phyloP scores from a whole-genome alignment of 768 basidiomycete genomes.

The Mycena belliarum region DNA sequence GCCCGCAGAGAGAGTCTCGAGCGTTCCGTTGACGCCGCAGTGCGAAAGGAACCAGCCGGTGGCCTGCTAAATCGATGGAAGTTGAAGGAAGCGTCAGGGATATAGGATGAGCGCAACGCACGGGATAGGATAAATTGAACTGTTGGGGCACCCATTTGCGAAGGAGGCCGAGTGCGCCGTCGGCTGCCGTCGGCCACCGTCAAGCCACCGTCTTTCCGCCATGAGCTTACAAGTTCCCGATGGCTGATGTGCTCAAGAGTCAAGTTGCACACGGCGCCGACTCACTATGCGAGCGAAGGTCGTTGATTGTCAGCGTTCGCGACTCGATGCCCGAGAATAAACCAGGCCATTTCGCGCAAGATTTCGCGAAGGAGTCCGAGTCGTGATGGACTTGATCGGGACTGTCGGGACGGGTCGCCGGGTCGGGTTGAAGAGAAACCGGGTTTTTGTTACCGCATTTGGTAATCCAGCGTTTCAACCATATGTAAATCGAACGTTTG shows the following conservation, averaged over 20 bases:
- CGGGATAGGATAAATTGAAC: not conserved
- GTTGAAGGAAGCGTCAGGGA: too few species aligned
- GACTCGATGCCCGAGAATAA: too few species aligned
- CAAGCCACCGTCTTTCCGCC: conserved; percentile 54
- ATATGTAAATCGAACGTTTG: too few species aligned
- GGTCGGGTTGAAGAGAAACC: too few species aligned
- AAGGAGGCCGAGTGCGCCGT: not conserved
- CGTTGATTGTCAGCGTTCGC: too few species aligned
- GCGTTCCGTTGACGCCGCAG: conserved; percentile 1
- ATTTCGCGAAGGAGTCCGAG: too few species aligned
- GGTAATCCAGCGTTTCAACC: too few species aligned
- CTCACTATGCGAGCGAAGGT: conserved; percentile 42
- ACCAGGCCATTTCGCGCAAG: too few species aligned
- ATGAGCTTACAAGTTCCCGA: conserved; percentile 36
- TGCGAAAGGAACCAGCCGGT: not conserved
- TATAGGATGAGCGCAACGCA: not conserved
- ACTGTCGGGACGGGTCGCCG: too few species aligned
- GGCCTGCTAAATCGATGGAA: not conserved
- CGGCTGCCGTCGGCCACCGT: not conserved
- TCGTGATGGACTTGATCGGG: too few species aligned
- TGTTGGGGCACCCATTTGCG: not conserved
- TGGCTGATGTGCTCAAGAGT: too few species aligned
- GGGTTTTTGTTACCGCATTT: too few species aligned
- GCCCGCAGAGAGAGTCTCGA: not conserved
- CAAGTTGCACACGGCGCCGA: not conserved